phyloP scores from a whole-genome alignment of 441 rosid genomes.

The Mallotus japonicus region DNA sequence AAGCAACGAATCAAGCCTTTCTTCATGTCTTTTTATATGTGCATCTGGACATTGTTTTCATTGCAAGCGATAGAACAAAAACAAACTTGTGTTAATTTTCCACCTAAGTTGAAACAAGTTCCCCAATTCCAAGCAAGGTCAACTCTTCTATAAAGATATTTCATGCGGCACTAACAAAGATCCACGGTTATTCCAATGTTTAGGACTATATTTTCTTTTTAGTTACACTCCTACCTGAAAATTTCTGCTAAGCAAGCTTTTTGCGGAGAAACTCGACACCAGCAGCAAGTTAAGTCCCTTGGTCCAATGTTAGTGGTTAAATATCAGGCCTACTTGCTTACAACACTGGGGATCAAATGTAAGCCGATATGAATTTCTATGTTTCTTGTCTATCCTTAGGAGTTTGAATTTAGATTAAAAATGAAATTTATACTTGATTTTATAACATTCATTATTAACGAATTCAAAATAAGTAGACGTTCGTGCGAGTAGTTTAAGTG shows the following conservation, averaged over 20 bases:
- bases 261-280: too few relatives aligned
- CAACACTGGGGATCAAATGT: too few relatives aligned
- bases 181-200: constrained; percentile 2
- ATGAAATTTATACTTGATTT: background rate
- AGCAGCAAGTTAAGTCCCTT: background rate
- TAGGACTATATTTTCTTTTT: background rate
- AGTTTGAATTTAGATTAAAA: too few relatives aligned
- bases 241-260: background rate
- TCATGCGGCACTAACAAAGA: background rate
- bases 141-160: background rate
- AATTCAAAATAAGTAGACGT: too few relatives aligned
- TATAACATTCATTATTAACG: background rate
- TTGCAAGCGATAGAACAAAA: background rate
- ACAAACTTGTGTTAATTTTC: background rate
- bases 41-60: background rate
- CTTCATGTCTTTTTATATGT: too few relatives aligned
- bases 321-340: background rate
- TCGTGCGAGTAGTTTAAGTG: too few relatives aligned
- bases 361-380: too few relatives aligned
- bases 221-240: background rate
- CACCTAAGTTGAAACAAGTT: background rate
- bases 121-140: constrained; percentile 4
- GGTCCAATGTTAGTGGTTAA: background rate
- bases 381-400: too few relatives aligned
- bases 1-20: background rate